phyloP scores from a whole-genome alignment of 768 basidiomycete genomes.

The Russula earlei region DNA sequence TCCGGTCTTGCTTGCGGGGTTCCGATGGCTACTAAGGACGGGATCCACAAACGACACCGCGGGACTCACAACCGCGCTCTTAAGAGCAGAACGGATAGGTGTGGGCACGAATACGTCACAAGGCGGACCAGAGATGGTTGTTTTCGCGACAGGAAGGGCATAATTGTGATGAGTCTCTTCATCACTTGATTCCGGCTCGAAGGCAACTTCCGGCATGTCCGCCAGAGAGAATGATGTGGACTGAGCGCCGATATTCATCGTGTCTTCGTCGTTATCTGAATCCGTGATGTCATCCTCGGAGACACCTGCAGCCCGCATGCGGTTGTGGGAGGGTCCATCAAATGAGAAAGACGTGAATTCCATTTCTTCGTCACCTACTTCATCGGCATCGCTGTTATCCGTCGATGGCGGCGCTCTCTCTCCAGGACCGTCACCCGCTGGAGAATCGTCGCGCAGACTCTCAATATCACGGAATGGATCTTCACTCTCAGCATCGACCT shows the following conservation, averaged over 20 bases:
- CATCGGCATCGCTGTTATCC: slow-evolving; percentile 34
- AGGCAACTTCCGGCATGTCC: neutral
- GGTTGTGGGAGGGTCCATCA: slow-evolving; percentile 47
- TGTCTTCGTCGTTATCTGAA: slow-evolving; percentile 24
- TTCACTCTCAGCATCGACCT: slow-evolving; percentile 49
- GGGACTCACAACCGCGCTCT: slow-evolving; percentile 43
- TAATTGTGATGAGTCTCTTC: slow-evolving; percentile 9
- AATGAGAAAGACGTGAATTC: slow-evolving; percentile 66
- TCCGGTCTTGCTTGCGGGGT: slow-evolving; percentile 39
- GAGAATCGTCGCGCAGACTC: slow-evolving; percentile 50
- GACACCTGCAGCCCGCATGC: slow-evolving; percentile 21
- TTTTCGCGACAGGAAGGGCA: slow-evolving; percentile 12
- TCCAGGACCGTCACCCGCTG: slow-evolving; percentile 14
- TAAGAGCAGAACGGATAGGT: slow-evolving; percentile 32
- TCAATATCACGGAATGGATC: slow-evolving; percentile 93
- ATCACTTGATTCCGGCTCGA: slow-evolving; percentile 14
- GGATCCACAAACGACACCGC: slow-evolving; percentile 47
- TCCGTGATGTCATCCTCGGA: slow-evolving; percentile 35
- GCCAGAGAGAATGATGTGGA: slow-evolving; percentile 19
- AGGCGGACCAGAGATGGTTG: slow-evolving; percentile 3
- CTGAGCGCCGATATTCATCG: slow-evolving; percentile 21
- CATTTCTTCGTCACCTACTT: slow-evolving; percentile 50
- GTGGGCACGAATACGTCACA: slow-evolving; percentile 26
- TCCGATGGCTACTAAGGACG: slow-evolving; percentile 40
- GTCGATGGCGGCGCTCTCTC: slow-evolving; percentile 5